Percentiles rank a stretch among this genome's conserved stretches.
phyloP scores from a whole-genome alignment of 2,329 filamentous ascomycete species.

The Xylaria sp. region DNA sequence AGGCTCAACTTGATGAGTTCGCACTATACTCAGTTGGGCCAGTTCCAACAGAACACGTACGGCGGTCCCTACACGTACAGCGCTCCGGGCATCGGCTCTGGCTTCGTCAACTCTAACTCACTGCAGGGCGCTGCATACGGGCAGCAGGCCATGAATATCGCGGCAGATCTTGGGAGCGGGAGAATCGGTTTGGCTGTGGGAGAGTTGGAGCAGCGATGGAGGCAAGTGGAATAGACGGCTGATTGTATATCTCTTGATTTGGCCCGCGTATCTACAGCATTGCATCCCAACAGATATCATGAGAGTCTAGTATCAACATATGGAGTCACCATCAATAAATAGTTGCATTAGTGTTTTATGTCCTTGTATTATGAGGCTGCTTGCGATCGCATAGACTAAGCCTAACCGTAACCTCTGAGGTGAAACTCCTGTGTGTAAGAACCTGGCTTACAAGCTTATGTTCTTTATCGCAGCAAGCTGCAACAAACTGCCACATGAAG shows the following conservation, averaged over 20 bases:
- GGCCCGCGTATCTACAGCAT: not conserved
- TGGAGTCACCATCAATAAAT: not conserved
- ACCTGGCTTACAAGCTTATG: slow-evolving; percentile 8
- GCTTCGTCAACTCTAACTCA: slow-evolving; percentile 47
- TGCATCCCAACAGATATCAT: not conserved
- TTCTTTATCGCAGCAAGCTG: slow-evolving; percentile 7
- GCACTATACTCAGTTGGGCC: slow-evolving; percentile 44
- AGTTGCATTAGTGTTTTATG: not conserved
- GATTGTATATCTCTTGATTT: not conserved
- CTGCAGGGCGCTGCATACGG: slow-evolving; percentile 48
- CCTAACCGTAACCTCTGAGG: not conserved
- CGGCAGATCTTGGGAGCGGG: slow-evolving; percentile 31
- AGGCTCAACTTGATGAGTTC: slow-evolving; percentile 44
- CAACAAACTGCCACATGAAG: not conserved
- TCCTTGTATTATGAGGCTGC: not conserved
- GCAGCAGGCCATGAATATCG: slow-evolving; percentile 45
- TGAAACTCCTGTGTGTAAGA: not conserved
- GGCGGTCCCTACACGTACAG: slow-evolving; percentile 41
- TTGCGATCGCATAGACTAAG: not conserved
- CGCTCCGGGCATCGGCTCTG: slow-evolving; percentile 46
- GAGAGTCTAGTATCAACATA: not conserved
- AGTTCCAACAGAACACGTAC: slow-evolving; percentile 33
- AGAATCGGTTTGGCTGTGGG: slow-evolving; percentile 38
- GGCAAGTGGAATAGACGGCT: slow-evolving; percentile 48
- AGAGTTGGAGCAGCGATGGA: slow-evolving; percentile 51